Evolutionary conservation across 495 filamentous ascomycete genomes (phyloP), one percentile per base, ranked within the genome.

Genomic region (Xylaria castorea): DNA sequence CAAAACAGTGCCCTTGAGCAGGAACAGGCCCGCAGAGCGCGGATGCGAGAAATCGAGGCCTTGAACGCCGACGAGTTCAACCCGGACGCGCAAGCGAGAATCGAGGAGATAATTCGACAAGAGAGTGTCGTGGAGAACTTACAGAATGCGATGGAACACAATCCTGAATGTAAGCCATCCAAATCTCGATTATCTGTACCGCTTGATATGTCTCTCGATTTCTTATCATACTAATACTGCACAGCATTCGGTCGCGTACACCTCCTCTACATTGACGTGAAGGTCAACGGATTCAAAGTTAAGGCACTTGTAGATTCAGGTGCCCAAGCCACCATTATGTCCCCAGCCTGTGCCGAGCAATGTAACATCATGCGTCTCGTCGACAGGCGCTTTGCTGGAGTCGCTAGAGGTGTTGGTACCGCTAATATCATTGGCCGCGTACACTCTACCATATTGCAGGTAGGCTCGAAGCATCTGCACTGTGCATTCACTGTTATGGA

Each of bases 401-500:
- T 97, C 63, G 96, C 96, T 16, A 90, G 92, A 68, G 96, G 96
- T 58, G 95, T 99, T 20, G 96, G 96, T 25, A 97, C 94, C 2
- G 97, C 96, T 44, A 92, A 90, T 61, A 97, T 99, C 73, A 90
- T 99, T 22, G 96, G 96, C 48, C 94, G 95, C 34, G 96, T 99
- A 0, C 96, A 98, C 78, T 92, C 91, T 22, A 95, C 97, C 18
- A 93, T 93, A 80, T 95, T 98, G 79, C 93, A 92, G 83, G 97
- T 99, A 74, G 97, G 96, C 22, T 88, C 87, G 46, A 89, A 95
- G 77, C 94, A 93, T 77, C 87, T 99, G 64, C 90, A 95, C 0
- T 98, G 94, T 85, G 93, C 92, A 62, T 99, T 99, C 82, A 98
- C 97, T n/a, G 96, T 99, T 74, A 98, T 99, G 96, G 96, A 99